A percentile compares a stretch with the other conserved stretches of the same genome.
phyloP scores from a whole-genome alignment of 202 grass and related monocot genomes.

The Schoenoplectus tabernaemontani region DNA sequence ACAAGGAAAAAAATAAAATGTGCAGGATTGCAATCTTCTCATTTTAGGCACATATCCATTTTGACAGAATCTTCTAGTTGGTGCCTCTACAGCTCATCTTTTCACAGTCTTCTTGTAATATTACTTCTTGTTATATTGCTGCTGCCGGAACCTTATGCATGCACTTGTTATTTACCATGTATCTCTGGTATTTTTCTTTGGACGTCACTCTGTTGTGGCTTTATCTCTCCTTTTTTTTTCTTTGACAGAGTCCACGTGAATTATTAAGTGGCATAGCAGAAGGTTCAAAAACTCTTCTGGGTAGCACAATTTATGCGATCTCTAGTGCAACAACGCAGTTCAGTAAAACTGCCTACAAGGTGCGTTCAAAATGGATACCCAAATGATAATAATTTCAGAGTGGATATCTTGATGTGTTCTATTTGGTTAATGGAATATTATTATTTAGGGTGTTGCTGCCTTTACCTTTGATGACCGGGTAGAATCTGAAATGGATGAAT shows the following conservation, averaged over 20 bases:
- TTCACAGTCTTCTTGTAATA: too few relatives aligned
- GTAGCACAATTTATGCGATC: conserved; percentile 41
- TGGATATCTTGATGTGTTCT: conserved; percentile 9
- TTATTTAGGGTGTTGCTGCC: conserved; percentile 74
- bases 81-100: too few relatives aligned
- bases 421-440: conserved; percentile 10
- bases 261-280: conserved; percentile 73
- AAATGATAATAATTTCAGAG: conserved; percentile 5
- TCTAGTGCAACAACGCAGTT: conserved; percentile 47
- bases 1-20: too few relatives aligned
- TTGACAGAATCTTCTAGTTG: too few relatives aligned
- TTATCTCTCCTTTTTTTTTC: conserved; percentile 12
- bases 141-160: neutral
- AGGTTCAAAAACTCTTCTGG: conserved; percentile 85
- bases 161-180: neutral
- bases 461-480: conserved; percentile 87
- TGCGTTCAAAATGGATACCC: conserved; percentile 4
- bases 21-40: too few relatives aligned
- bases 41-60: too few relatives aligned
- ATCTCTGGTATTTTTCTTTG: neutral
- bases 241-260: conserved; percentile 43
- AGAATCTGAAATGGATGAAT: conserved; percentile 62
- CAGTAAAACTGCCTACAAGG: conserved; percentile 52
- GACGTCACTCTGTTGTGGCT: neutral
- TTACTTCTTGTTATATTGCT: neutral